Evolutionary conservation across 805 yeast genomes (phyloP), one percentile per base, ranked within the genome.

Genomic region (Pichia sporocuriosa): DNA sequence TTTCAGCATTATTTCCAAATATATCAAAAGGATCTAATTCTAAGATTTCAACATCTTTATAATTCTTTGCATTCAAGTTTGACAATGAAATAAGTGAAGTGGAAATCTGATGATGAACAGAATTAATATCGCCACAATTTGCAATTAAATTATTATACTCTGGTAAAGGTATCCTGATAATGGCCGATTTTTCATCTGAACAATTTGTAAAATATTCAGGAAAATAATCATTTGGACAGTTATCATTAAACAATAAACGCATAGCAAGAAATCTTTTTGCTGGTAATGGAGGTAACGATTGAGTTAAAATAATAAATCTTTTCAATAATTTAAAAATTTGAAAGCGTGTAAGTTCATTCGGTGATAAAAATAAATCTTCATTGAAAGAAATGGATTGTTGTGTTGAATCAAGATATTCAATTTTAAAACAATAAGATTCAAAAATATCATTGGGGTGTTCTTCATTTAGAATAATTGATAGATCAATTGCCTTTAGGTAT

Each of bases 251-350:
- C 44, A 73, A 39, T 37, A 78, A 55, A 44, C 75, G 64, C 67
- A 77, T 65, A 0, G 73, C 62, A 29, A 77, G 51, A 39, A 50
- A 72, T 41, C 75, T 68, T 31, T 68, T 62, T 1, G 59, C 56
- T 1, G 82, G 81, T 21, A 76, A 51, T 1, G 73, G 69, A 15
- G 73, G 70, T n/a, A 77, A 58, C 0, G 70, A 61, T 53, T 79
- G 84, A 0, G 81, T 74, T 4, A 71, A 55, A 1, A 75, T 61
- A 17, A 78, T 72, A 39, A 79, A 68, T 39, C 74, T 60, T 51
- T 68, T 68, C 65, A 78, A 67, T 35, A 77, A 49, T 39, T 67
- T 71, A 44, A 73, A 76, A 3, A 73, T 62, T 46, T 67, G 63
- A 43, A 62, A 63, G 47, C 76, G 65, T 9, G 73, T 67, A 24